A percentile compares a stretch with the other conserved stretches of the same genome.
phyloP scores from a whole-genome alignment of 305 asterid genomes.

The Solanum hybrid region DNA sequence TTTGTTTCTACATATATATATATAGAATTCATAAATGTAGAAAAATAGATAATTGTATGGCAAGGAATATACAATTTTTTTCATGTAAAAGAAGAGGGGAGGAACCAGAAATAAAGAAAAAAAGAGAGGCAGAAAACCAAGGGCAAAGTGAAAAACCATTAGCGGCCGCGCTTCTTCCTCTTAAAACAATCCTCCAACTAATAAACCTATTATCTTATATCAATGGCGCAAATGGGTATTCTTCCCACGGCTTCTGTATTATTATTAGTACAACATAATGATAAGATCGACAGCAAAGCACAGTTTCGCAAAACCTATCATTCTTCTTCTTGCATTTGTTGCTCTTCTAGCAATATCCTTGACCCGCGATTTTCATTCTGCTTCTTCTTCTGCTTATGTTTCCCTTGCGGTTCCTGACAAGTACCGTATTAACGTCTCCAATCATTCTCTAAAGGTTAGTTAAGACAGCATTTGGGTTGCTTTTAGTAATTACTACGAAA shows the following conservation, averaged over 20 bases:
- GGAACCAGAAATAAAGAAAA: not conserved
- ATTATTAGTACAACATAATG: conserved; percentile 17
- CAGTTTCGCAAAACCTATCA: conserved; percentile 34
- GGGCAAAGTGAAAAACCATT: conserved; percentile 26
- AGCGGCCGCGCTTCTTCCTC: conserved; percentile 38
- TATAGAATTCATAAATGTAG: not conserved
- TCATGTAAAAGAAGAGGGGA: not conserved
- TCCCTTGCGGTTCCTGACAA: conserved; percentile 23
- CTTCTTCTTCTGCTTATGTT: conserved; percentile 29
- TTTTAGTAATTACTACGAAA: not conserved
- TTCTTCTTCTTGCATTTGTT: conserved; percentile 28
- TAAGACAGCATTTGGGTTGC: not conserved
- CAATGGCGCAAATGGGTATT: conserved; percentile 11
- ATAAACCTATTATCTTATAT: not conserved
- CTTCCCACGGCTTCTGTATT: not conserved
- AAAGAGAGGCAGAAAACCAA: not conserved
- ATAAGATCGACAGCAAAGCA: conserved; percentile 27
- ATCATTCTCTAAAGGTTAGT: conserved; percentile 23
- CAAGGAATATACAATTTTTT: not conserved
- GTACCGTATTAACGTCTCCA: conserved; percentile 9
- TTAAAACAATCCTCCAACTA: not conserved
- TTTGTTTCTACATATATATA: not conserved
- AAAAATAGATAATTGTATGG: not conserved
- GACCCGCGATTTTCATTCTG: conserved; percentile 30
- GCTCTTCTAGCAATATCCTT: conserved; percentile 36